These are phyloP conservation scores for Chlorella sp. DNA, from an alignment of 139 green algal species.

Conservation along the genomic window DNA sequence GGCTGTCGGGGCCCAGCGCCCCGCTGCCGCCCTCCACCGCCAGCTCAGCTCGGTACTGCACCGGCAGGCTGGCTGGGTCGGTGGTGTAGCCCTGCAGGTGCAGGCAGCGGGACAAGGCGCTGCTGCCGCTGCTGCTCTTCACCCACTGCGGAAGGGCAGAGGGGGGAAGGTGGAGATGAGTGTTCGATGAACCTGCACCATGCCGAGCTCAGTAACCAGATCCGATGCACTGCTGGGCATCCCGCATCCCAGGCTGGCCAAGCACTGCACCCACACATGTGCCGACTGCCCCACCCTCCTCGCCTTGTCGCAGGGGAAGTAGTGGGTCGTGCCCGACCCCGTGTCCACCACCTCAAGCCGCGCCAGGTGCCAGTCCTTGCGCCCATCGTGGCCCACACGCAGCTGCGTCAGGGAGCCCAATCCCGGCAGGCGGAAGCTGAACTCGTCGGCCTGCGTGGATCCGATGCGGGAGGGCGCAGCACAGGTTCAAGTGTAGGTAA, in stretches of 20 bases:
- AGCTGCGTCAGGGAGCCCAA: constrained; percentile 30
- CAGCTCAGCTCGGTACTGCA: not conserved
- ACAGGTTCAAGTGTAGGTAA: too few species aligned
- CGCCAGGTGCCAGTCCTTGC: constrained; percentile 28
- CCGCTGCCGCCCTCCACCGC: constrained; percentile 2
- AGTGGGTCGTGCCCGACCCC: constrained; percentile 10
- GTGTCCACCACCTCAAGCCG: constrained; percentile 20
- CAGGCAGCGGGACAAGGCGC: constrained; percentile 17
- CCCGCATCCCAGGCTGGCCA: too few species aligned
- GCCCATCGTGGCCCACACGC: constrained; percentile 50
- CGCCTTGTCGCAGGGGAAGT: constrained; percentile 20
- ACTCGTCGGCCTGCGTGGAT: constrained; percentile 8
- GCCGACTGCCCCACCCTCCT: too few species aligned
- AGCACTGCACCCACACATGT: too few species aligned
- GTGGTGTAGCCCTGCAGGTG: constrained; percentile 26
- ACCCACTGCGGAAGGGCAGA: not conserved
- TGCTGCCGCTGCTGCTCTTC: not conserved
- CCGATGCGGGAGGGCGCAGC: too few species aligned
- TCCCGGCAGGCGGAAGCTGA: constrained; percentile 11
- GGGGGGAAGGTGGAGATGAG: too few species aligned
- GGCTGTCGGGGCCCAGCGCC: not conserved
- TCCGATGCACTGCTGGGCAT: too few species aligned
- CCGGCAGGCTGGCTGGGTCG: constrained; percentile 18
- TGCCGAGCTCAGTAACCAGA: too few species aligned
- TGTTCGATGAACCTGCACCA: too few species aligned